Evolutionary conservation across 75 land plant species (phyloP).

Genomic region (Adiantum capillusveneris): DNA sequence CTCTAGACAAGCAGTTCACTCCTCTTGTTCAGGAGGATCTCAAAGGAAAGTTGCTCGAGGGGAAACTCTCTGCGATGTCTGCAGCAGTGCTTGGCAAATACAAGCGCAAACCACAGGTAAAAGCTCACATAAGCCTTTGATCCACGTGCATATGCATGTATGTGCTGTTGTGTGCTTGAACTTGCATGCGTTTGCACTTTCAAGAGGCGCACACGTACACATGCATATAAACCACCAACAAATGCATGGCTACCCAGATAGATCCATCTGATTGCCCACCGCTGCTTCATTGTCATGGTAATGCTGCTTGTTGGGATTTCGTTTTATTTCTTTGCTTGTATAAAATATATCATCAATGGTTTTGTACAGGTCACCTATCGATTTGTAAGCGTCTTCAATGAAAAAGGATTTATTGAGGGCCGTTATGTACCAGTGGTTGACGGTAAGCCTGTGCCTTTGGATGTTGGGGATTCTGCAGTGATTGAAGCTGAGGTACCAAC

Average conservation of each 20-base stretch:
- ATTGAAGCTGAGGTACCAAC: not conserved
- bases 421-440: conserved; percentile 38
- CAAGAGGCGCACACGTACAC: too few species aligned
- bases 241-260: too few species aligned
- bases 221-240: too few species aligned
- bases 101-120: conserved; percentile 30
- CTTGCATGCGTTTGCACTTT: too few species aligned
- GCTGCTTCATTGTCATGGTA: too few species aligned
- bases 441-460: conserved; percentile 6
- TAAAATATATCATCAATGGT: not conserved
- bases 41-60: conserved; percentile 44
- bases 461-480: not conserved
- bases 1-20: conserved; percentile 44
- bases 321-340: too few species aligned
- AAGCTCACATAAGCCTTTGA: too few species aligned
- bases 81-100: conserved; percentile 24
- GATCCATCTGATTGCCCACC: too few species aligned
- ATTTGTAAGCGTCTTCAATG: conserved; percentile 40
- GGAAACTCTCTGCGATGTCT: conserved; percentile 37
- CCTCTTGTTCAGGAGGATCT: conserved; percentile 49
- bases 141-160: too few species aligned
- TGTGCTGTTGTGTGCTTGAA: too few species aligned
- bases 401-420: conserved; percentile 45
- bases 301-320: too few species aligned
- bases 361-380: conserved; percentile 37